Evolutionary conservation across 2,329 filamentous ascomycete genomes (phyloP).

Genomic region (Gremmenia infestans): DNA sequence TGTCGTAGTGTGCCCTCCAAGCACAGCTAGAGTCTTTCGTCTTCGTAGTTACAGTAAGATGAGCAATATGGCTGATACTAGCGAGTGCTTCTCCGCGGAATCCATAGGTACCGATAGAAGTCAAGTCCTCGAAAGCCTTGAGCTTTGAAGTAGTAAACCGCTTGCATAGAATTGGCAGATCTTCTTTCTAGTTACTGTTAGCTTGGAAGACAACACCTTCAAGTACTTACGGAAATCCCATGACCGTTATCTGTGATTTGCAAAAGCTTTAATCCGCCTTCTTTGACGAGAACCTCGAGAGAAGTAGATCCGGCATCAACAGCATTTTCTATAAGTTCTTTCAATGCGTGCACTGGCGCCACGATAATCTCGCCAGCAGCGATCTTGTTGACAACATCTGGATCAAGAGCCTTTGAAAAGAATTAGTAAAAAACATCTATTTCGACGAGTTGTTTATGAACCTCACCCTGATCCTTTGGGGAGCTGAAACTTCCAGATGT

Average conservation of each 20-base stretch:
- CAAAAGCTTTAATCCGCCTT: conserved; percentile 88
- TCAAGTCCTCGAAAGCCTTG: conserved; percentile 86
- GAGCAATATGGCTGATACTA: conserved; percentile 97
- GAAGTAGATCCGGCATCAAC: conserved; percentile 95
- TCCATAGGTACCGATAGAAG: conserved; percentile 90
- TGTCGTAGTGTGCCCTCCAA: conserved; percentile 83
- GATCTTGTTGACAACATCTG: conserved; percentile 96
- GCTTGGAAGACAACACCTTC: not conserved
- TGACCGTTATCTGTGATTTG: conserved; percentile 98
- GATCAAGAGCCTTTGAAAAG: conserved; percentile 69
- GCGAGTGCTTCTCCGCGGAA: conserved; percentile 94
- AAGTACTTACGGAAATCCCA: conserved; percentile 73
- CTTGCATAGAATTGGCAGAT: conserved; percentile 87
- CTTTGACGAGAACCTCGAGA: conserved; percentile 87
- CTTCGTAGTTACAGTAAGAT: conserved; percentile 90
- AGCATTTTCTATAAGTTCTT: conserved; percentile 94
- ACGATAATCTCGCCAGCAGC: conserved; percentile 98
- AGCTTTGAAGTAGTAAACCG: conserved; percentile 96
- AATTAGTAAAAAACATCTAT: conserved; percentile 15
- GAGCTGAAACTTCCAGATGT: conserved; percentile 34
- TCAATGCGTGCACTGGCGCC: conserved; percentile 89
- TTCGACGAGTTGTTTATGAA: not conserved
- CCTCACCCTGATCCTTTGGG: conserved; percentile 44
- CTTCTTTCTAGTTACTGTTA: conserved; percentile 62
- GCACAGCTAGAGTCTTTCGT: conserved; percentile 83